Conservation (phyloP, 2,329 filamentous ascomycete genomes). For the Calonectria ilicicola region DNA sequence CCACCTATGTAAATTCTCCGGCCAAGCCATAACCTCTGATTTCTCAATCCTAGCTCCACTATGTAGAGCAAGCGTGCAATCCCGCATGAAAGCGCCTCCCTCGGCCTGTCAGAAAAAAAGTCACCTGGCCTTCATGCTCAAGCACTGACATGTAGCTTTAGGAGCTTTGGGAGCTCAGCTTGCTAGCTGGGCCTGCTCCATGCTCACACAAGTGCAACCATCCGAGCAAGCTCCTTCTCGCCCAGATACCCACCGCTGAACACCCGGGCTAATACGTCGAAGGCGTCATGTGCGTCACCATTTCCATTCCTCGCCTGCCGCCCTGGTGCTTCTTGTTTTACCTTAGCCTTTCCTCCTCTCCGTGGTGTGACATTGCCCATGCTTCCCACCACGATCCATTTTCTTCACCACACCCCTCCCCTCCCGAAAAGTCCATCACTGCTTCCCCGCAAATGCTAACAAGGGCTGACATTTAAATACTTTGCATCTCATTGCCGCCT, state of each 20-base stretch:
- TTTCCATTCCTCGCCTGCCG: slow-evolving; percentile 8
- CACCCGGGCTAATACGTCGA: slow-evolving; percentile 13
- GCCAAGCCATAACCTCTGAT: not conserved
- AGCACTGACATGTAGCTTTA: not conserved
- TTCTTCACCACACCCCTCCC: slow-evolving; percentile 21
- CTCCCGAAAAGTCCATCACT: slow-evolving; percentile 7
- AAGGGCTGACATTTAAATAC: slow-evolving; percentile 39
- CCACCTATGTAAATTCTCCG: slow-evolving; percentile 14
- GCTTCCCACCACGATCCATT: slow-evolving; percentile 15
- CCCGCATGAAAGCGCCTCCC: slow-evolving; percentile 8
- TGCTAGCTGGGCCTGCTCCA: not conserved
- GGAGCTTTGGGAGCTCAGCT: not conserved
- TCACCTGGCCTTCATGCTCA: not conserved
- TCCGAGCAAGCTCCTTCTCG: not conserved
- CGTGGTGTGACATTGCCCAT: slow-evolving; percentile 37
- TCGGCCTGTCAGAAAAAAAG: slow-evolving; percentile 5
- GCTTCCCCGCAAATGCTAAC: slow-evolving; percentile 38
- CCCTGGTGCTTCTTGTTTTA: slow-evolving; percentile 6
- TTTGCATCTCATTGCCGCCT: slow-evolving; percentile 25
- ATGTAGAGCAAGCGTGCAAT: not conserved
- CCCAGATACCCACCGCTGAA: slow-evolving; percentile 8
- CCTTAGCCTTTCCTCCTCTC: not conserved
- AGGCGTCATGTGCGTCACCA: slow-evolving; percentile 21
- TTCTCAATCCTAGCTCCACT: slow-evolving; percentile 12
- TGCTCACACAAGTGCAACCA: slow-evolving; percentile 11